Evolutionary conservation across 805 yeast genomes (phyloP), one percentile per base, ranked within the genome.

Genomic region (Nakazawaea ernobii): DNA sequence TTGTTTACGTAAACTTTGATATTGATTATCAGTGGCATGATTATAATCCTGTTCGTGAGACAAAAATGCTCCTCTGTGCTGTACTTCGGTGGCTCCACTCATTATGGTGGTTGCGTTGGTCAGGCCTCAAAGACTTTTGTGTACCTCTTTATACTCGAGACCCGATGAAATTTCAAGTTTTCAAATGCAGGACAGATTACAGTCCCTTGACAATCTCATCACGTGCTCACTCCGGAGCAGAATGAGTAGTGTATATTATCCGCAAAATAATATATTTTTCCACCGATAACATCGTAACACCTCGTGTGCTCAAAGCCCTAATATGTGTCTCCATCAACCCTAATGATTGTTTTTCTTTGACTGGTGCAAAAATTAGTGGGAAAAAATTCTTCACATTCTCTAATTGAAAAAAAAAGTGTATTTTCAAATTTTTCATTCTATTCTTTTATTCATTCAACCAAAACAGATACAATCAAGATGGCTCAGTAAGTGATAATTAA

Each of bases 11-110:
- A 83, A 74, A 28, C 71, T 67, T 53, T 75, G 74, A 64, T 88
- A 91, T 58, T 80, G 73, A 2, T 65, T 55, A 63, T 85, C 94
- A 2, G 79, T 72, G 0, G 85, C 86, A 66, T 85, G 94, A 61
- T 85, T 85, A 58, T 84, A 84, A 60, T 84, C 91, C 45, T 68
- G 65, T 38, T 64, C 65, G 54, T 60, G 50, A 11, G 59, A 53
- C 15, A 60, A 49, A 36, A 47, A 54, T 20, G 52, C 60, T 6
- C 66, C 66, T 32, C 68, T 56, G 15, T 50, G 41, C 24, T 49
- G 41, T 8, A 58, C 60, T 5, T 41, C 53, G 14, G 53, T 49
- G 11, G 54, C 56, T 9, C 52, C 58, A 49, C 63, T 58, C 64
- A 59, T 59, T 9, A 1, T 17, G 9, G 10, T 14, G 9, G 9